A percentile compares a stretch with the other conserved stretches of the same genome.
These are phyloP conservation scores for Lavandula angustifolia DNA, from an alignment of 257 asterid species.

Conservation along the genomic window DNA sequence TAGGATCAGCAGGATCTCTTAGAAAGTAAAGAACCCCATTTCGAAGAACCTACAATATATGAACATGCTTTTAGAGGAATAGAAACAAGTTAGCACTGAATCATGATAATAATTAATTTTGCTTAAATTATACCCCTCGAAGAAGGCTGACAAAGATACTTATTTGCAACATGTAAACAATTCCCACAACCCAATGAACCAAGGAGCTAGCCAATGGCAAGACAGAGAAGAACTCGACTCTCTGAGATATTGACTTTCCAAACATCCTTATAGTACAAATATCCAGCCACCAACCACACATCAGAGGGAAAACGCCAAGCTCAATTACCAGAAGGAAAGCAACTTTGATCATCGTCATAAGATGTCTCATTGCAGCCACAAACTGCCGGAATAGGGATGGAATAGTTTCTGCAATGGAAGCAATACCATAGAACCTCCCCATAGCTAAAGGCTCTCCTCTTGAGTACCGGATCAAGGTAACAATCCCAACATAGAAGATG, in stretches of 20 bases:
- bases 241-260: constrained; percentile 86
- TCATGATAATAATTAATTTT: constrained; percentile 2
- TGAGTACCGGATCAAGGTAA: constrained; percentile 80
- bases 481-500: constrained; percentile 73
- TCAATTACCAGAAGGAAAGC: constrained; percentile 97
- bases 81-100: neutral
- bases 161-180: constrained; percentile 96
- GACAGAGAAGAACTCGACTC: constrained; percentile 91
- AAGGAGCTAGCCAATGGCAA: constrained; percentile 96
- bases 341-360: constrained; percentile 98
- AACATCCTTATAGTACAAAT: constrained; percentile 94
- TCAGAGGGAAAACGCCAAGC: constrained; percentile 95
- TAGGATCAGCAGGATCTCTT: constrained; percentile 99
- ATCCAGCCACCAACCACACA: constrained; percentile 99
- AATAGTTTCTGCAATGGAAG: constrained; percentile 89
- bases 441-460: constrained; percentile 92
- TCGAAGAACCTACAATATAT: constrained; percentile 75
- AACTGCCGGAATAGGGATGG: constrained; percentile 93
- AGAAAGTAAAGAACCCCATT: constrained; percentile 94
- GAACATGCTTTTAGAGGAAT: constrained; percentile 21
- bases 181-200: constrained; percentile 98
- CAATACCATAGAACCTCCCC: constrained; percentile 95
- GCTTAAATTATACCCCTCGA: constrained; percentile 71
- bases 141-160: constrained; percentile 99
- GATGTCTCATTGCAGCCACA: constrained; percentile 91